Conservation (phyloP, 352 stramenopile genomes). For the Phytophthora litchii region DNA sequence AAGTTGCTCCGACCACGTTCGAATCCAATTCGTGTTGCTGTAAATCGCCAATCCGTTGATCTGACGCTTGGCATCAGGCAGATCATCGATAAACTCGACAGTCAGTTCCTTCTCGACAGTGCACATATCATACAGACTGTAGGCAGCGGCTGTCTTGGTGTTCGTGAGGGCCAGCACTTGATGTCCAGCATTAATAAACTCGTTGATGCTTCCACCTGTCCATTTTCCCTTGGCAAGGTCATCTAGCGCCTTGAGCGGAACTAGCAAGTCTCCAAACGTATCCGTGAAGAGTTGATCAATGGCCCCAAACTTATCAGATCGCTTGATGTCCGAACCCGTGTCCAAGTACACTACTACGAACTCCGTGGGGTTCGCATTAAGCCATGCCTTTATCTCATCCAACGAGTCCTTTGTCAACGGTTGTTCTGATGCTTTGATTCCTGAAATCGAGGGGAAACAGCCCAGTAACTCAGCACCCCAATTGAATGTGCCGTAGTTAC, state of each 20-base stretch:
- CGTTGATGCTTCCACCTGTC: constrained; percentile 44
- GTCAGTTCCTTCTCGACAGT: constrained; percentile 38
- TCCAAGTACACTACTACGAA: constrained; percentile 70
- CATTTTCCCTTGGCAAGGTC: constrained; percentile 42
- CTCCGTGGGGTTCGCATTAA: constrained; percentile 51
- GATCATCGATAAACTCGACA: constrained; percentile 45
- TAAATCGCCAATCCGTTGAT: constrained; percentile 60
- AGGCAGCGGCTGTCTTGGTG: constrained; percentile 41
- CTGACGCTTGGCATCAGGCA: constrained; percentile 42
- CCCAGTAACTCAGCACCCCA: constrained; percentile 60
- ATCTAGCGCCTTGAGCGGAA: constrained; percentile 43
- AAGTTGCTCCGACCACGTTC: constrained; percentile 54
- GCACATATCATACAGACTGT: constrained; percentile 48
- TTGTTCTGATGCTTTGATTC: constrained; percentile 64
- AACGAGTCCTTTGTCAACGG: constrained; percentile 40
- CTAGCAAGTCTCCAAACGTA: constrained; percentile 54
- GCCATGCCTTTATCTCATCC: constrained; percentile 57
- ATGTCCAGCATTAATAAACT: constrained; percentile 47
- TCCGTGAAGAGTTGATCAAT: constrained; percentile 51
- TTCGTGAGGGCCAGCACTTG: constrained; percentile 54
- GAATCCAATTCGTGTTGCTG: constrained; percentile 49
- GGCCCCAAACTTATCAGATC: constrained; percentile 34
- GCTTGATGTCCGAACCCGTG: constrained; percentile 46
- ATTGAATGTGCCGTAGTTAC: constrained; percentile 45
- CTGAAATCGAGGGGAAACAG: constrained; percentile 67